Conservation (phyloP, 805 yeast species). For the Diddensiella santjacobensis region DNA sequence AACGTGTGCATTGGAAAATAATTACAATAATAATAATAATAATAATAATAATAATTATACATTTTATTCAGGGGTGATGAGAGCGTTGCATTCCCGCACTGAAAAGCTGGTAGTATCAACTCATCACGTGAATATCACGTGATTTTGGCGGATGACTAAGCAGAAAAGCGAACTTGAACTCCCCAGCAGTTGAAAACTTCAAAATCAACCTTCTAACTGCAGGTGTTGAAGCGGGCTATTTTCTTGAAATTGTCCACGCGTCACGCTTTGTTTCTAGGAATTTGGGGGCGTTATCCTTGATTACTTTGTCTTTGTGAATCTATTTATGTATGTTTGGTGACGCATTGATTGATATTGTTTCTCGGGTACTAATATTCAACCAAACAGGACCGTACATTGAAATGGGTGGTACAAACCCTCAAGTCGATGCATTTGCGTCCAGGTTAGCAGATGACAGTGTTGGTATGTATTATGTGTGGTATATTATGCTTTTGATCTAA, state of each 20-base stretch:
- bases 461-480: slow-evolving; percentile 26
- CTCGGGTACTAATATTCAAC: too few relatives aligned
- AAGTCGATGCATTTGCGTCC: slow-evolving; percentile 64
- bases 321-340: background rate
- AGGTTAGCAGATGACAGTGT: slow-evolving; percentile 49
- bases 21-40: too few relatives aligned
- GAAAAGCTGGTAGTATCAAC: too few relatives aligned
- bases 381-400: background rate
- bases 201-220: slow-evolving; percentile 1
- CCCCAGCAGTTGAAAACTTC: slow-evolving; percentile 4
- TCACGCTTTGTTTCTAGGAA: too few relatives aligned
- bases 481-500: background rate
- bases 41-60: too few relatives aligned
- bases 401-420: slow-evolving; percentile 29
- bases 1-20: too few relatives aligned
- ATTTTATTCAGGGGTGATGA: too few relatives aligned
- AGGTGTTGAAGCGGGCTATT: background rate
- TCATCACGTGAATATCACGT: slow-evolving; percentile 9
- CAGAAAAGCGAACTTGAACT: background rate
- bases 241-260: too few relatives aligned
- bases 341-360: background rate
- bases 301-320: too few relatives aligned
- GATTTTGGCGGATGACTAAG: slow-evolving; percentile 5
- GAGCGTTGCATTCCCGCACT: too few relatives aligned
- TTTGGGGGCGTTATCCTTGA: too few relatives aligned